phyloP scores from a whole-genome alignment of 2,329 filamentous ascomycete genomes.

The Microcyclospora tardicrescens region DNA sequence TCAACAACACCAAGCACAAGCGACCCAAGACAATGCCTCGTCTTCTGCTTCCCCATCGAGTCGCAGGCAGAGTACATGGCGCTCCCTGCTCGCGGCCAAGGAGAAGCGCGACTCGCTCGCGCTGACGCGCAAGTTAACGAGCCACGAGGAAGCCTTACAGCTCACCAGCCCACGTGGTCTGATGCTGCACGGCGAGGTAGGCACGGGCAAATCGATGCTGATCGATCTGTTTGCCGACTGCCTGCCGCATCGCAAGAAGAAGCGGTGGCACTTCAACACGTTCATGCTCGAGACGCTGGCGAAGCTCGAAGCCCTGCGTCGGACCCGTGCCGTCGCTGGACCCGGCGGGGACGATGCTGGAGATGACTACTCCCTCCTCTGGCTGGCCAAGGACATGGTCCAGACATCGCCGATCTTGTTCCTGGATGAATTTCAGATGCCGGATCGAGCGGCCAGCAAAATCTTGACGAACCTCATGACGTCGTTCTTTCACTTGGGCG shows the following conservation, averaged over 20 bases:
- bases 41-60: slow-evolving; percentile 18
- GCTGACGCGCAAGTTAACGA: slow-evolving; percentile 54
- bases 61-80: slow-evolving; percentile 34
- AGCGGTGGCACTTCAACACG: slow-evolving; percentile 70
- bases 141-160: slow-evolving; percentile 56
- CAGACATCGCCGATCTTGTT: slow-evolving; percentile 65
- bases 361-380: slow-evolving; percentile 56
- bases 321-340: slow-evolving; percentile 8
- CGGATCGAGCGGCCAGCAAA: slow-evolving; percentile 64
- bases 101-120: slow-evolving; percentile 45
- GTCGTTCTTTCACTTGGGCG: slow-evolving; percentile 68
- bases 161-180: slow-evolving; percentile 62
- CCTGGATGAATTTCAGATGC: slow-evolving; percentile 72
- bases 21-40: slow-evolving; percentile 8
- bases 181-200: slow-evolving; percentile 69
- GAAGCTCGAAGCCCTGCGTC: slow-evolving; percentile 53
- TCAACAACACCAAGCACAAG: slow-evolving; percentile 10
- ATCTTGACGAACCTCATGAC: slow-evolving; percentile 69
- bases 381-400: slow-evolving; percentile 63
- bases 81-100: slow-evolving; percentile 39
- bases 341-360: slow-evolving; percentile 5
- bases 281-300: slow-evolving; percentile 73
- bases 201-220: slow-evolving; percentile 76
- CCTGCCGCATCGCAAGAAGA: slow-evolving; percentile 59
- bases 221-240: slow-evolving; percentile 69